Conservation (phyloP, 768 basidiomycete species). For the Collybia nuda region DNA sequence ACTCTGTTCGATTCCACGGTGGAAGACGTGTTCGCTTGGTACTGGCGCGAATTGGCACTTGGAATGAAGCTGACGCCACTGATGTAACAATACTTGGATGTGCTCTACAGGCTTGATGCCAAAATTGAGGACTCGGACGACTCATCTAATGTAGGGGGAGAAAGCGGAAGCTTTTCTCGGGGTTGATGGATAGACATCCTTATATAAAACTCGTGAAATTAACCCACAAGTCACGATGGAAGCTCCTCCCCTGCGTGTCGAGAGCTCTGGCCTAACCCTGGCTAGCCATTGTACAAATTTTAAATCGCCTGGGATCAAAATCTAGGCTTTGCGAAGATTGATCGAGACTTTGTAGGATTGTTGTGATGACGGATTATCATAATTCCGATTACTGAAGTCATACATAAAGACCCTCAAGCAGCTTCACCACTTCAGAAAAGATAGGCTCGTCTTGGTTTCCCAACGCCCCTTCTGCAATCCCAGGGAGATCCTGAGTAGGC, state of each 20-base stretch:
- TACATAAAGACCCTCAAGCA: slow-evolving; percentile 49
- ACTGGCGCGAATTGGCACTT: neutral
- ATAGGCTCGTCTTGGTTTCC: slow-evolving; percentile 39
- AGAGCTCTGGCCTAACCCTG: no score
- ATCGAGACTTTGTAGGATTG: no score
- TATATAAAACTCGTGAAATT: no score
- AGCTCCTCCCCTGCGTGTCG: no score
- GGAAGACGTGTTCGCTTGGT: slow-evolving; percentile 12
- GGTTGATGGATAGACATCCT: no score
- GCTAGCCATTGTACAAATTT: no score
- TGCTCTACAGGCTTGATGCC: slow-evolving; percentile 15
- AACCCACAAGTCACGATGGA: no score
- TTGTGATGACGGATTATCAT: no score
- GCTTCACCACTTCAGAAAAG: slow-evolving; percentile 40
- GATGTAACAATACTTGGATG: neutral
- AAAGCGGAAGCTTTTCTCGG: no score
- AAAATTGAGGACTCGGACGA: slow-evolving; percentile 12
- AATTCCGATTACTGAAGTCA: neutral
- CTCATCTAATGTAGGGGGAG: slow-evolving; percentile 9
- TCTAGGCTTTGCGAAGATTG: no score
- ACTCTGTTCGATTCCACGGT: slow-evolving; percentile 10
- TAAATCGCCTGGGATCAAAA: no score
- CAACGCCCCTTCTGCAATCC: slow-evolving; percentile 51
- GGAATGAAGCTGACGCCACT: slow-evolving; percentile 4
- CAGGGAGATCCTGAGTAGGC: slow-evolving; percentile 51